phyloP scores from a whole-genome alignment of 169 alveolate genomes.

The Fabrea salina region DNA sequence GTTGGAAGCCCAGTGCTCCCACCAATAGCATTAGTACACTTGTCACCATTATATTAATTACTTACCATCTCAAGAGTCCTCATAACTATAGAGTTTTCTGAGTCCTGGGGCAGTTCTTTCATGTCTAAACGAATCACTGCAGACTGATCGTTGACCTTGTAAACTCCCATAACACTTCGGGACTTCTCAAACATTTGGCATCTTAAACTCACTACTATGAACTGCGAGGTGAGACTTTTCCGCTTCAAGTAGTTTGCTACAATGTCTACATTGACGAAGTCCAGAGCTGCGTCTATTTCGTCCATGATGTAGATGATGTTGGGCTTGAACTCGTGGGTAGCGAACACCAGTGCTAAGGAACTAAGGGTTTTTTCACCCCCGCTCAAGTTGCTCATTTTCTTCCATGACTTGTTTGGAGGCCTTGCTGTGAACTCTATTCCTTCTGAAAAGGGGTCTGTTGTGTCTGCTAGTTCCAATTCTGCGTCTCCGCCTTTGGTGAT shows the following conservation, averaged over 20 bases:
- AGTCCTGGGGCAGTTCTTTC: too few relatives aligned
- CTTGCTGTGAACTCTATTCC: constrained; percentile 97
- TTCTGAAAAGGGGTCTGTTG: constrained; percentile 96
- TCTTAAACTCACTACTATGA: constrained; percentile 95
- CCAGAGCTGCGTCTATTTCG: constrained; percentile 99
- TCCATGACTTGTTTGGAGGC: constrained; percentile 98
- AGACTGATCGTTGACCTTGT: constrained; percentile 55
- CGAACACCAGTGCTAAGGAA: constrained; percentile 96
- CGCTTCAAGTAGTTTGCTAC: constrained; percentile 88
- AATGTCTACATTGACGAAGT: constrained; percentile 93
- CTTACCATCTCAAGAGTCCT: too few relatives aligned
- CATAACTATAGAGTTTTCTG: too few relatives aligned
- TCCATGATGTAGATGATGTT: constrained; percentile 99
- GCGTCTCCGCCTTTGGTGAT: constrained; percentile 95
- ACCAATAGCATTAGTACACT: too few relatives aligned
- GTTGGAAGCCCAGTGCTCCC: too few relatives aligned
- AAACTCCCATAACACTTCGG: constrained; percentile 91
- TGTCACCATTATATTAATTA: too few relatives aligned
- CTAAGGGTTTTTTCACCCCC: constrained; percentile 99
- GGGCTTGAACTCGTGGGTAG: constrained; percentile 97
- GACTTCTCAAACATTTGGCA: constrained; percentile 96
- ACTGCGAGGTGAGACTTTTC: constrained; percentile 96
- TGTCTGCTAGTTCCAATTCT: constrained; percentile 94
- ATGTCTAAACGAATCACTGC: too few relatives aligned
- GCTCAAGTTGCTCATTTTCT: constrained; percentile 92